Percentiles rank a stretch among this genome's conserved stretches.
Conservation (phyloP, 2,329 filamentous ascomycete species). For the Dactylonectria macrodidyma region DNA sequence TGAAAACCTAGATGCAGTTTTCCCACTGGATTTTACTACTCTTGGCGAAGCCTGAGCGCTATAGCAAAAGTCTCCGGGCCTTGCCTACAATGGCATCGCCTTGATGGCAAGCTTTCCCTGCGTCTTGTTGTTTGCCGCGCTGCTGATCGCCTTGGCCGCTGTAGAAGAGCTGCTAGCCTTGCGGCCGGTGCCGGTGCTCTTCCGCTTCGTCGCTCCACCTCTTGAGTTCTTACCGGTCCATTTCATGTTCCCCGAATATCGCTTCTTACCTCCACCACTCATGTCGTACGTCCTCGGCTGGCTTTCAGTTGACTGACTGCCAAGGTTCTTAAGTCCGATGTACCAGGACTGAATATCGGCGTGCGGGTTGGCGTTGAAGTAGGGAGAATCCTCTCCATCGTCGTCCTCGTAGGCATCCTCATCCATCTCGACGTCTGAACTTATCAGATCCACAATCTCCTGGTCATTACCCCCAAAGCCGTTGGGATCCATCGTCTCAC, state of each 20-base stretch:
- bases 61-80: too few relatives aligned
- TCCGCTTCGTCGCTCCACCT: slow-evolving; percentile 51
- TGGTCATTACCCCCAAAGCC: slow-evolving; percentile 41
- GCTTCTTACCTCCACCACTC: slow-evolving; percentile 47
- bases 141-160: too few relatives aligned
- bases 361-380: slow-evolving; percentile 55
- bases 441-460: slow-evolving; percentile 71
- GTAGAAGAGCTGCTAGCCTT: slow-evolving; percentile 44
- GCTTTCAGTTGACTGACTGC: slow-evolving; percentile 45
- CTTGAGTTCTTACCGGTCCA: slow-evolving; percentile 47
- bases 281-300: slow-evolving; percentile 47
- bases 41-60: too few relatives aligned
- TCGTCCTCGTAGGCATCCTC: slow-evolving; percentile 56
- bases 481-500: slow-evolving; percentile 63
- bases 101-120: too few relatives aligned
- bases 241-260: slow-evolving; percentile 46
- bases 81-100: too few relatives aligned
- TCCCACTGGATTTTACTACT: too few relatives aligned
- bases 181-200: slow-evolving; percentile 45
- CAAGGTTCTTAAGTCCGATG: slow-evolving; percentile 49
- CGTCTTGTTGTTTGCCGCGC: too few relatives aligned
- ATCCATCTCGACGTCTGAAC: slow-evolving; percentile 58
- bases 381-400: slow-evolving; percentile 62
- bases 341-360: slow-evolving; percentile 55
- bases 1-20: too few relatives aligned